Base-by-base conservation (phyloP, 305 asterid species). In the Ruellia speciosa region DNA sequence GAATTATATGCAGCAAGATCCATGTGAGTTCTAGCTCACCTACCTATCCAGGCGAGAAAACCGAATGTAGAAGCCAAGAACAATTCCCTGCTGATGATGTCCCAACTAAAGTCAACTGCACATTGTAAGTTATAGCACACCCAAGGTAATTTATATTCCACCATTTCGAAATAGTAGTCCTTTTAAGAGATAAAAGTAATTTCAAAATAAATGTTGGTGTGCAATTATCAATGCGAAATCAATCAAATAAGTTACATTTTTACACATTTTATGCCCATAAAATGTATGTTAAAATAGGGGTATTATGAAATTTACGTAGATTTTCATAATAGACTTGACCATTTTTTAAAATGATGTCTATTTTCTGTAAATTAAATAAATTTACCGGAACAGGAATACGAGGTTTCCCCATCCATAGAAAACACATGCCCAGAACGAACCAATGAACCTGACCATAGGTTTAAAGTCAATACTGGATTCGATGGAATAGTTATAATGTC, bases 341-440 rank as follows among this genome's bases (percentile, higher is more conserved):
- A n/a, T n/a, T n/a, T n/a, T n/a, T n/a, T n/a, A n/a, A n/a, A n/a
- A n/a, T n/a, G n/a, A n/a, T n/a, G n/a, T n/a, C n/a, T n/a, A n/a
- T 24, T 24, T 24, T 24, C 31, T 24, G 4, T 4, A 24, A 43
- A n/a, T 3, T 3, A 43, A 11, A 2, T 31, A 45, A 51, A 54
- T 48, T 67, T 81, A 90, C 97, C 87, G 67, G 75, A 69, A 87
- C 73, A 90, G 68, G 83, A 92, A 85, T 60, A 81, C 64, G 37
- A 90, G 97, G 74, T 90, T 90, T 52, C 97, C 97, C 96, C 95
- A 90, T 75, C 97, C 97, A 18, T 87, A 90, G 67, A 83, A 77
- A 33, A 80, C 13, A 34, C 83, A 71, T 50, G 87, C 95, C 96
- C 96, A 90, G 49, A 75, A 65, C 9, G 97, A 85, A 63, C 97